Evolutionary conservation across 768 basidiomycete species (phyloP), one percentile per base, ranked within the genome.

Genomic region (Auriscalpium microsporum): DNA sequence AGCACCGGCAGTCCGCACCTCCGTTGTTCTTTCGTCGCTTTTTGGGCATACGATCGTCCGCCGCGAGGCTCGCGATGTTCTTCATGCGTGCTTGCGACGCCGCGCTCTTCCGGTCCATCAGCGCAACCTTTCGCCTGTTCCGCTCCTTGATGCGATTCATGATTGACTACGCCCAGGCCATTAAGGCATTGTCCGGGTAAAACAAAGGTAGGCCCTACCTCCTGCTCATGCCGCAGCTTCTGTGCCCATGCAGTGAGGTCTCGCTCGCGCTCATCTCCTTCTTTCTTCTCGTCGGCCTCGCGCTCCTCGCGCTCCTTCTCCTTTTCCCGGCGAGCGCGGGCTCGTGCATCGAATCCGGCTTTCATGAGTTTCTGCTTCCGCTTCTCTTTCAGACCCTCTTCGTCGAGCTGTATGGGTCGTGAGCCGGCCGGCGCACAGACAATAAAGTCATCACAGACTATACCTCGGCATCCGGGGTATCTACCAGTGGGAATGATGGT

Each of bases 41-140:
- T 71, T 88, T 91, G 1, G 86, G 74, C 11, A 87, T 78, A 2
- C 85, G 78, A 45, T 91, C 89, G 56, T 98, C 96, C 2, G 84
- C 84, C 0, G 96, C 95, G 40, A 99, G 74, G 47, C 82, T 87
- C 1, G 95, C 92, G 37, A 99, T 96, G 58, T 81, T 90, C 73
- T 95, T 95, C 95, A 97, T 96, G 60, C 94, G 75, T 34, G 87
- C 90, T 69, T 98, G 96, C 0, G 94, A 86, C 16, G 92, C 94
- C 11, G 94, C 91, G 61, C 74, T 93, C 72, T 97, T 96, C 51
- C 96, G 75, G 67, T 99, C 94, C 33, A 78, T 84, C 48, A 98
- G 72, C 13, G 93, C 93, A 0, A 86, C 87, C 64, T 81, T 86
- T 45, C 87, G 73, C 56, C 89, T 77, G 40, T 82, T 81, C 47